phyloP scores from a whole-genome alignment of 2,329 filamentous ascomycete genomes.

The Fusarium multiceps region DNA sequence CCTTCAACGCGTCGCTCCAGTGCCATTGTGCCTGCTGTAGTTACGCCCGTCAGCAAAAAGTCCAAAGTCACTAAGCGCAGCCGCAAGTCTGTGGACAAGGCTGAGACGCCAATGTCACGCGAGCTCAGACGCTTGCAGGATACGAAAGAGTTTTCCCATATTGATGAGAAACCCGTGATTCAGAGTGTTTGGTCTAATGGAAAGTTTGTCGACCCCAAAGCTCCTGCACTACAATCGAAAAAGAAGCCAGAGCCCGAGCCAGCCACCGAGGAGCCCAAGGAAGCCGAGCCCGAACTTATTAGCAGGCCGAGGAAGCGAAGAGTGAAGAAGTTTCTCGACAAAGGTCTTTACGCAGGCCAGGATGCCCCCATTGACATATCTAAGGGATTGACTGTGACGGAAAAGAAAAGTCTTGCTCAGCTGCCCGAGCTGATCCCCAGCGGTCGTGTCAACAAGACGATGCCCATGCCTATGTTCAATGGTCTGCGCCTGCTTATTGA shows the following conservation, averaged over 20 bases:
- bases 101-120: constrained; percentile 61
- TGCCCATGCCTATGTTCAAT: constrained; percentile 83
- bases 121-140: constrained; percentile 71
- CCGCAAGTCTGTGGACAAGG: constrained; percentile 64
- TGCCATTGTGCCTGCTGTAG: constrained; percentile 55
- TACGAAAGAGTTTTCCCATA: constrained; percentile 70
- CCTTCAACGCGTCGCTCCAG: constrained; percentile 56
- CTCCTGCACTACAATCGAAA: constrained; percentile 52
- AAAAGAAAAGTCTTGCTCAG: constrained; percentile 63
- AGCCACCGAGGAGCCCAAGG: constrained; percentile 40
- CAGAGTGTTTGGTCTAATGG: constrained; percentile 74
- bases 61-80: constrained; percentile 70
- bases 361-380: constrained; percentile 61
- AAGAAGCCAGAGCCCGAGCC: constrained; percentile 50
- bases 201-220: constrained; percentile 65
- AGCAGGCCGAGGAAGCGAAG: constrained; percentile 57
- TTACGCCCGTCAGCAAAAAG: constrained; percentile 59
- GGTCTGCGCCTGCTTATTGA: constrained; percentile 77
- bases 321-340: constrained; percentile 80
- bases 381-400: constrained; percentile 60
- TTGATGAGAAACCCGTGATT: constrained; percentile 67
- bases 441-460: constrained; percentile 63
- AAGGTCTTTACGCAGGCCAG: constrained; percentile 91
- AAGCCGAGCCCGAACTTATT: constrained; percentile 53
- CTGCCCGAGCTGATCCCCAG: constrained; percentile 60